Percentiles rank a stretch among this genome's conserved stretches.
Evolutionary conservation across 2,329 filamentous ascomycete genomes (phyloP).

Genomic region (Ceratocystis colombiana): DNA sequence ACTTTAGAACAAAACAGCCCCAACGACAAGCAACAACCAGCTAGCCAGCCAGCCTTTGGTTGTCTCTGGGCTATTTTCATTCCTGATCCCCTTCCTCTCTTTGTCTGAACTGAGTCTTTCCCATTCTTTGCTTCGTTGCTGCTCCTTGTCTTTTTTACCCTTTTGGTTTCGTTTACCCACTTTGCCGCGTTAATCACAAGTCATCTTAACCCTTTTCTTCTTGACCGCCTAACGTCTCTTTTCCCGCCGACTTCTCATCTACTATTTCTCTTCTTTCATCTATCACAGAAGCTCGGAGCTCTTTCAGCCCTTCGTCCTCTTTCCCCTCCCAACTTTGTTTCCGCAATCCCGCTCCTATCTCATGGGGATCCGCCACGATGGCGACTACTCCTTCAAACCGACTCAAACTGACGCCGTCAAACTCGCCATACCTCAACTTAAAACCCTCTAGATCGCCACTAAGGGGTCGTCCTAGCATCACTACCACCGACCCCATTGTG

Average conservation of each 20-base stretch:
- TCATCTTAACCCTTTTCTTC: conserved; percentile 1
- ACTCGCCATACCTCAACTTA: conserved; percentile 54
- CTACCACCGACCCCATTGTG: conserved; percentile 36
- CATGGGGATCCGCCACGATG: conserved; percentile 46
- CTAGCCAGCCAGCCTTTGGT: too few relatives aligned
- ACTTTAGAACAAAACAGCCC: neutral
- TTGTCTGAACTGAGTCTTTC: conserved; percentile 7
- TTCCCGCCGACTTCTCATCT: conserved; percentile 4
- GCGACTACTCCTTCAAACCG: conserved; percentile 48
- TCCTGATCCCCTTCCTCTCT: neutral
- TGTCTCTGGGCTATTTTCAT: conserved; percentile 2
- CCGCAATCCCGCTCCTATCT: conserved; percentile 29
- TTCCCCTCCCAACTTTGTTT: conserved; percentile 16
- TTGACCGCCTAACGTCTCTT: conserved; percentile 10
- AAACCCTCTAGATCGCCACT: conserved; percentile 54
- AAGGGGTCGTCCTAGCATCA: conserved; percentile 36
- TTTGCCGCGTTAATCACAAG: neutral
- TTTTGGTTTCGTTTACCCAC: conserved; percentile 10
- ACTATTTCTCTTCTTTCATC: neutral
- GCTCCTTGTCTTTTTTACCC: neutral
- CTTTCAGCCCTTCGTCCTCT: neutral
- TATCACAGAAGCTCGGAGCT: conserved; percentile 6
- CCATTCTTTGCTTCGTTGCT: conserved; percentile 11
- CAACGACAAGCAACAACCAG: neutral
- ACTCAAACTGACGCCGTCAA: conserved; percentile 64